Evolutionary conservation across 208 protist species (phyloP).

Genomic region (Porcisia hertigi): DNA sequence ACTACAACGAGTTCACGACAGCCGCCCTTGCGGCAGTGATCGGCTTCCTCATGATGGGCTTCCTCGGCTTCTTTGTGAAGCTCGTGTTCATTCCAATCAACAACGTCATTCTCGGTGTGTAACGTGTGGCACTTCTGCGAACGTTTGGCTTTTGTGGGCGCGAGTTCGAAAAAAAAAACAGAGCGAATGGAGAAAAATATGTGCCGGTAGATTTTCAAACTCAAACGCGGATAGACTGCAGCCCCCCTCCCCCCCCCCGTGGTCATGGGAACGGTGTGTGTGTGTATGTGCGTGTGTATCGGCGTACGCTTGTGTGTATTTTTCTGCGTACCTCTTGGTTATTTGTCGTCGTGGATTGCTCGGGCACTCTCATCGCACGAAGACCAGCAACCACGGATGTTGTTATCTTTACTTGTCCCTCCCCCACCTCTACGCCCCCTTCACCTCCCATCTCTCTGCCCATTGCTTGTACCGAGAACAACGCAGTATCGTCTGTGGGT

Average conservation of each 20-base stretch:
- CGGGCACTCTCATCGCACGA: neutral
- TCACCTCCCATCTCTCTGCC: neutral
- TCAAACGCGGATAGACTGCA: no score
- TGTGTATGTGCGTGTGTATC: no score
- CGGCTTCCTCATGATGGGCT: slow-evolving; percentile 95
- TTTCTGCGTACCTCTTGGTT: neutral
- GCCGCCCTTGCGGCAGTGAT: slow-evolving; percentile 84
- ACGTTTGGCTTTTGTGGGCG: neutral
- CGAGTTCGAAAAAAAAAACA: no score
- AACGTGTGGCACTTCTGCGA: neutral
- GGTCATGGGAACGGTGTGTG: no score
- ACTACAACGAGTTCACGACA: slow-evolving; percentile 93
- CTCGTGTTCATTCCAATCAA: slow-evolving; percentile 97
- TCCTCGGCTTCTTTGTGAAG: slow-evolving; percentile 96
- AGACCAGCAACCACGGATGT: neutral
- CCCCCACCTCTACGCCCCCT: neutral
- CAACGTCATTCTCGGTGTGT: slow-evolving; percentile 92
- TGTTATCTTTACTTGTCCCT: no score
- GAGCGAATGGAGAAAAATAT: no score
- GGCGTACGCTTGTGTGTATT: no score
- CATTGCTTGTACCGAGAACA: neutral
- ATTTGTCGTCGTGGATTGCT: neutral
- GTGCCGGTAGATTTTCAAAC: no score
- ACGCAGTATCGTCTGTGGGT: neutral
- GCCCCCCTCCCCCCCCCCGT: no score